Base-by-base conservation (phyloP, 768 basidiomycete species). In the Psilocybe azurescens region DNA sequence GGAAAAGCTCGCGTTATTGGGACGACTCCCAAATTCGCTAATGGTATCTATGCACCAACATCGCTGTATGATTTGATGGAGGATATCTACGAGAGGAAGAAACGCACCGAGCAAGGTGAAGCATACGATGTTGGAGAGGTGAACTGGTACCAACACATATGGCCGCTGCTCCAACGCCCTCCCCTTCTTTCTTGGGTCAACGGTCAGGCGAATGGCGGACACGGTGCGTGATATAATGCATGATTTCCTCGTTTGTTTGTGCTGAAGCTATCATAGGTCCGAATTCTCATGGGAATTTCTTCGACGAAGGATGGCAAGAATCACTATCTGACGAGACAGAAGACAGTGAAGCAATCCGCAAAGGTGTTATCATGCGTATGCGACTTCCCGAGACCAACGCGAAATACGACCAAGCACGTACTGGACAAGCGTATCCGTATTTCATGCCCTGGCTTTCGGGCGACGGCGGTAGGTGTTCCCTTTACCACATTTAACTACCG, bases 381-480 rank as follows among this genome's bases (percentile, higher is more conserved):
- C 49, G 65, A 32, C 61, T 66, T 58, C 65, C 61, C n/a, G 54
- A 54, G 16, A 61, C 56, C 11, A 66, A 63, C 44, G 58, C 41
- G 16, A 62, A 62, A 13, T 60, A 67, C 60, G 46, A 62, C 53
- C 32, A 65, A 65, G 62, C 64, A 8, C 57, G 64, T 28, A 44
- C 56, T 2, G 61, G 62, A 3, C 65, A 66, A 33, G 65, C 64
- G n/a, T 63, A 69, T 53, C 54, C 64, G 13, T 64, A 70, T 59
- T 75, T 64, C 56, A 77, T 77, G 75, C 75, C 75, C 41, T 68
- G 74, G 44, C 73, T 76, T 14, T 73, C 72, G 3, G 75, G 75
- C 1, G 70, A 74, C 47, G 60, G 67, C n/a, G 69, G 72, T 69
- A 55, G 10, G 57, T 53, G 14, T 24, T 55, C 32, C 20, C 20